These are phyloP conservation scores for Sporothrix brunneoviolacea DNA, from an alignment of 2,329 filamentous ascomycete genomes.

Conservation along the genomic window DNA sequence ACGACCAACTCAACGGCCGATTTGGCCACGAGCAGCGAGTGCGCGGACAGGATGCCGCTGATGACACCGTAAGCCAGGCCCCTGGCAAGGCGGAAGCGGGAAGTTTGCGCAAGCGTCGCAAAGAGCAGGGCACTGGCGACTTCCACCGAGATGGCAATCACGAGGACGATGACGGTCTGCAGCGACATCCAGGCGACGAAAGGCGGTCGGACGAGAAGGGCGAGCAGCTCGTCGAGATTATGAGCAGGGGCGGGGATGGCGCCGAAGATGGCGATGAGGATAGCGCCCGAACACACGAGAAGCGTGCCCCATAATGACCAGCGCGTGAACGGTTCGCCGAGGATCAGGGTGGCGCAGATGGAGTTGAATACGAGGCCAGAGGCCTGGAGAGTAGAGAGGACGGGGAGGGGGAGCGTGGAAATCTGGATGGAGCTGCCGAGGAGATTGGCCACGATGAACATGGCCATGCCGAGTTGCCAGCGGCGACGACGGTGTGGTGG, in stretches of 20 bases:
- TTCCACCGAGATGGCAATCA: constrained; percentile 59
- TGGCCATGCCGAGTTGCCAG: constrained; percentile 96
- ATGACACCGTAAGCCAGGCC: constrained; percentile 86
- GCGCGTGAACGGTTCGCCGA: constrained; percentile 87
- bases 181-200: constrained; percentile 87
- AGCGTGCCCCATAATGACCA: constrained; percentile 89
- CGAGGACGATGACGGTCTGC: constrained; percentile 65
- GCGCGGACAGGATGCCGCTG: constrained; percentile 87
- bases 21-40: constrained; percentile 88
- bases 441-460: constrained; percentile 93
- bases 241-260: constrained; percentile 91
- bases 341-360: constrained; percentile 87
- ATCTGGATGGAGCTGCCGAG: constrained; percentile 96
- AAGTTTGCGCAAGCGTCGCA: constrained; percentile 40
- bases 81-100: constrained; percentile 57
- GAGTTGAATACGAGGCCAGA: constrained; percentile 98
- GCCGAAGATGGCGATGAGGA: constrained; percentile 88
- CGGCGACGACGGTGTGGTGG: constrained; percentile 83
- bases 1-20: constrained; percentile 93
- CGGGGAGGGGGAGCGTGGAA: constrained; percentile 86
- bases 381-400: constrained; percentile 90
- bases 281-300: constrained; percentile 80
- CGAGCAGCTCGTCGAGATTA: constrained; percentile 72
- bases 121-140: constrained; percentile 41
- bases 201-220: constrained; percentile 62